A percentile compares a stretch with the other conserved stretches of the same genome.
These are phyloP conservation scores for Pyrenochaeta sp. DNA, from an alignment of 2,329 filamentous ascomycete genomes.

Conservation along the genomic window DNA sequence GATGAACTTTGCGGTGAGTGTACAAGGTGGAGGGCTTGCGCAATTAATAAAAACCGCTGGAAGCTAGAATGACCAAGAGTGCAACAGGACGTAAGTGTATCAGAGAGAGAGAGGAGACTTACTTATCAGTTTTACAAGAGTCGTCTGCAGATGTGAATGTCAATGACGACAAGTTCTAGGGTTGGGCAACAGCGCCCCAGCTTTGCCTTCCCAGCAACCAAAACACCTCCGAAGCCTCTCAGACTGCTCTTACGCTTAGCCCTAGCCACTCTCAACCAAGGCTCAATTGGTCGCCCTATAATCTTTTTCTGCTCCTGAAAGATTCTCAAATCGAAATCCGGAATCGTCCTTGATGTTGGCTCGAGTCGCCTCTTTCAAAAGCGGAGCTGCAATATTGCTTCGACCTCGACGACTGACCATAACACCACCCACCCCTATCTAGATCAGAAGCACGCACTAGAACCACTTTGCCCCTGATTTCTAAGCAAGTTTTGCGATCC, in stretches of 20 bases:
- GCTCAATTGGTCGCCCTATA: neutral
- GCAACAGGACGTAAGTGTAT: too few species aligned
- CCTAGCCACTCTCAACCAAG: constrained; percentile 2
- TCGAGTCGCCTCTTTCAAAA: neutral
- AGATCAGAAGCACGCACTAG: neutral
- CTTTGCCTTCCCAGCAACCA: neutral
- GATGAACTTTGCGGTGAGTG: too few species aligned
- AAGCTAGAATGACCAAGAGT: too few species aligned
- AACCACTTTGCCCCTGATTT: neutral
- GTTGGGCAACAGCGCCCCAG: neutral
- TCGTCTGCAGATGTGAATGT: constrained; percentile 8
- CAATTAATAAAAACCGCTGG: too few species aligned
- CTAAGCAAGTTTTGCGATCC: too few species aligned
- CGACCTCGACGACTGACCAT: neutral
- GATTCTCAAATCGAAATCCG: neutral
- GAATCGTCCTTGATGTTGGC: neutral
- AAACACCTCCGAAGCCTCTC: neutral
- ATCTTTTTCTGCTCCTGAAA: neutral
- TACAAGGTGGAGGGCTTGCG: too few species aligned
- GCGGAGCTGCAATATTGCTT: neutral
- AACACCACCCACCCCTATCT: neutral
- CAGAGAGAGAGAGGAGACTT: neutral
- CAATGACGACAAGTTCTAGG: neutral
- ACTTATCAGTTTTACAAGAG: neutral
- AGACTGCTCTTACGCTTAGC: neutral